These are phyloP conservation scores for Rhynchosporium graminicola DNA, from an alignment of 2,329 filamentous ascomycete genomes.

Conservation along the genomic window DNA sequence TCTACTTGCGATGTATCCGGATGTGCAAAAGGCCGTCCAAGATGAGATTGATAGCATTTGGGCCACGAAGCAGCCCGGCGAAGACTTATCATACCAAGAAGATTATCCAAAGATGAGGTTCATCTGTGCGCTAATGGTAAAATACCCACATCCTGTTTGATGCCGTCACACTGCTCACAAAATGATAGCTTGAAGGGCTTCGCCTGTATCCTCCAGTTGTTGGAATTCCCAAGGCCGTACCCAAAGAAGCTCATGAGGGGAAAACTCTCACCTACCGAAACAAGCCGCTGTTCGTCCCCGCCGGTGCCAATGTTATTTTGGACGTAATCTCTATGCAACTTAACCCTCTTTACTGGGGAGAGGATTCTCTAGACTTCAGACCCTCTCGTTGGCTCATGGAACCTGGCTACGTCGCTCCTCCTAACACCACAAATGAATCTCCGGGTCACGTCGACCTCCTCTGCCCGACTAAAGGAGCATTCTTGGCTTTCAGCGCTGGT, in stretches of 20 bases:
- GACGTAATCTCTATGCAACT: conserved; percentile 24
- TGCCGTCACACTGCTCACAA: not conserved
- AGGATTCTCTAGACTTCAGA: conserved; percentile 18
- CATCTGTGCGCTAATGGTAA: conserved; percentile 42
- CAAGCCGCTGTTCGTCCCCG: conserved; percentile 20
- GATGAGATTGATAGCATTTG: conserved; percentile 58
- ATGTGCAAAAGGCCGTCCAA: conserved; percentile 64
- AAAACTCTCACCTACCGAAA: conserved; percentile 20
- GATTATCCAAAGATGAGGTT: conserved; percentile 45
- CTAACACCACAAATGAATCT: conserved; percentile 23
- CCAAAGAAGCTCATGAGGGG: conserved; percentile 23
- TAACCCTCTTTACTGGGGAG: conserved; percentile 24
- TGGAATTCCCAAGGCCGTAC: conserved; percentile 52
- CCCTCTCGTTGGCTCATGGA: conserved; percentile 29
- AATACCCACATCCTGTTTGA: not conserved
- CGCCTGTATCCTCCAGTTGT: conserved; percentile 56
- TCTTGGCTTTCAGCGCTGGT: conserved; percentile 40
- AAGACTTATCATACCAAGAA: conserved; percentile 41
- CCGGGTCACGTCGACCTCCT: conserved; percentile 20
- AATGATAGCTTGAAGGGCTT: conserved; percentile 46
- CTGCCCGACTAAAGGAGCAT: conserved; percentile 37
- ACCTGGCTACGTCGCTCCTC: conserved; percentile 20
- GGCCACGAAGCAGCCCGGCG: conserved; percentile 32
- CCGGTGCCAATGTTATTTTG: conserved; percentile 21
- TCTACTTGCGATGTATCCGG: conserved; percentile 63